A percentile compares a stretch with the other conserved stretches of the same genome.
phyloP scores from a whole-genome alignment of 2,329 filamentous ascomycete species.

The Tolypocladium inflatum region DNA sequence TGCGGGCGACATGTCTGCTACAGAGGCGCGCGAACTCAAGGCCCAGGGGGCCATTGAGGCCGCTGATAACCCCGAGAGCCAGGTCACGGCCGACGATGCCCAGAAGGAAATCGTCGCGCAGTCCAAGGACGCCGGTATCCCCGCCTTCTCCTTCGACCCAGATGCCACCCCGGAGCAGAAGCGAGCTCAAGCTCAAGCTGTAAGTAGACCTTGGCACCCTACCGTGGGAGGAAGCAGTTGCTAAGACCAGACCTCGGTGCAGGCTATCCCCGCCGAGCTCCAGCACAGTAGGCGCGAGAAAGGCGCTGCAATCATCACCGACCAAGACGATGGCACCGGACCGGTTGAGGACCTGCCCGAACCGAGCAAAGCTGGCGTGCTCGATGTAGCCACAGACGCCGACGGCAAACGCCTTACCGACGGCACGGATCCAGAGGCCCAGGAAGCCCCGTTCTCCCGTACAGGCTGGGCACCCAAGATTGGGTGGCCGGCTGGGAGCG shows the following conservation, averaged over 20 bases:
- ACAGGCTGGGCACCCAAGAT: constrained; percentile 89
- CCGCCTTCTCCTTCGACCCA: constrained; percentile 80
- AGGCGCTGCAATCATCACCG: constrained; percentile 64
- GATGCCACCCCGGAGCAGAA: constrained; percentile 79
- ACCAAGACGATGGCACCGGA: constrained; percentile 62
- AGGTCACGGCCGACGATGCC: constrained; percentile 59
- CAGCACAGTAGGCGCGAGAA: constrained; percentile 33
- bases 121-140: constrained; percentile 66
- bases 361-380: constrained; percentile 59
- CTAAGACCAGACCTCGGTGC: not conserved
- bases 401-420: constrained; percentile 38
- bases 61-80: constrained; percentile 59
- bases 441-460: constrained; percentile 33
- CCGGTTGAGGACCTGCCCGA: constrained; percentile 70
- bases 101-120: constrained; percentile 67
- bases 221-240: constrained; percentile 10
- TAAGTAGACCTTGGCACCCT: constrained; percentile 32
- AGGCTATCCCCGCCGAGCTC: constrained; percentile 29
- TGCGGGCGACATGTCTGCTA: constrained; percentile 21
- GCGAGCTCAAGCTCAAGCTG: constrained; percentile 65
- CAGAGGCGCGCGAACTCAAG: constrained; percentile 56
- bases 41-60: constrained; percentile 72
- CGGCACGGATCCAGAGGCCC: constrained; percentile 42
- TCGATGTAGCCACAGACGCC: constrained; percentile 43
- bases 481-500: constrained; percentile 54